These are phyloP conservation scores for Exobasidium cylindrosporum DNA, from an alignment of 1,284 basidiomycete species.

Conservation along the genomic window DNA sequence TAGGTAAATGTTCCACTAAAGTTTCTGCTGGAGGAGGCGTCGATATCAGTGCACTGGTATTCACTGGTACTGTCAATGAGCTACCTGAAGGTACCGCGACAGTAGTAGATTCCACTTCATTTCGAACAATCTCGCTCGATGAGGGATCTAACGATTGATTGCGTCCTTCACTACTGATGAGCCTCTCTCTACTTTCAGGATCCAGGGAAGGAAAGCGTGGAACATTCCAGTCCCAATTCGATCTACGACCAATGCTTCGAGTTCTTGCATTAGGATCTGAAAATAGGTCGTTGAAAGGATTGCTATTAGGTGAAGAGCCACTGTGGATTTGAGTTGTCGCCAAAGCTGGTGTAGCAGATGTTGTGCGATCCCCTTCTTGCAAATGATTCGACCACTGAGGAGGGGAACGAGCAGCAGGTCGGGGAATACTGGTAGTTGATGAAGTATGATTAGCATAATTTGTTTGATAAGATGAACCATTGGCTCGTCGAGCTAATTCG, in stretches of 20 bases:
- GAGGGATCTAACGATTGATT: neutral
- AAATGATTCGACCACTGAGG: neutral
- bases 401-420: neutral
- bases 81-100: neutral
- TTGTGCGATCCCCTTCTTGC: too few relatives aligned
- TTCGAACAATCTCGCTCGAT: neutral
- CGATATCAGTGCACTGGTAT: neutral
- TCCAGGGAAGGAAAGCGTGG: neutral
- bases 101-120: neutral
- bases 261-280: neutral
- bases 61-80: neutral
- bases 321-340: neutral
- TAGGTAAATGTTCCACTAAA: neutral
- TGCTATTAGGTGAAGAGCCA: neutral
- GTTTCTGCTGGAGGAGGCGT: neutral
- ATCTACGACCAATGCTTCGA: neutral
- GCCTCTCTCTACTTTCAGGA: neutral
- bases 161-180: neutral
- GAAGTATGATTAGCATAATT: neutral
- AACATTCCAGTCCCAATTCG: neutral
- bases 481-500: conserved; percentile 13
- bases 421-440: neutral
- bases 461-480: neutral
- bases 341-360: neutral
- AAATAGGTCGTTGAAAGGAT: neutral